Base-by-base conservation (phyloP, 1,139 yeast species). In the Taphrina deformans region DNA sequence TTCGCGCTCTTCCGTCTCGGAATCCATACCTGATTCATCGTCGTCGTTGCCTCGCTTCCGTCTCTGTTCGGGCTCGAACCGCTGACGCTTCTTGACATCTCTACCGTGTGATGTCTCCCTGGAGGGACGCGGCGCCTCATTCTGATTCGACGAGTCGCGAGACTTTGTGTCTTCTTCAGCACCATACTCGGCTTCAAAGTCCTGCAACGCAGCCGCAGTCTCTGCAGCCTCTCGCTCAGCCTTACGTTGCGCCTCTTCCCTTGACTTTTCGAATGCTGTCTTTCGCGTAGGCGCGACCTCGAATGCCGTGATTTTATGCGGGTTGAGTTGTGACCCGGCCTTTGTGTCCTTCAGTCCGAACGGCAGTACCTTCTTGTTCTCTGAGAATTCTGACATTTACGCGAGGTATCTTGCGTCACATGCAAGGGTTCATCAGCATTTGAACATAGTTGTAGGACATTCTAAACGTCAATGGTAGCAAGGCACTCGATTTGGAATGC, bases 181-280 rank as follows among this genome's bases (percentile, higher is more conserved):
- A 14, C 62, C 62, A 26, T 50, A 59, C 51, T 59, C 63, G 14
- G 46, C 56, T 16, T 64, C 68, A 51, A 69, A 68, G 26, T 66
- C 68, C 29, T 66, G 67, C 16, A 63, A 61, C 29, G 67, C 70
- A 4, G 67, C 67, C 24, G 41, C 55, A 3, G 68, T 65, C 45
- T 69, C 70, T 18, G 51, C 65, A 16, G 60, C 69, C 26, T 65
- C 53, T 29, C 52, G 46, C 23, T 55, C 69, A 18, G 65, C 53
- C 35, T 53, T 52, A 24, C 55, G 64, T 52, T 65, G 67, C 26
- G 69, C 70, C n/a, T 60, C 67, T 18, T 67, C 69, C 18, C 51
- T 38, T 10, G 69, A 68, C 24, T 63, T 55, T 27, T 69, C 70
- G 38, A 67, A 67, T 33, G 68, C 66, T 3, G 68, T 55, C 46